Evolutionary conservation across 2,329 filamentous ascomycete genomes (phyloP).

Genomic region (Alternaria sp.): DNA sequence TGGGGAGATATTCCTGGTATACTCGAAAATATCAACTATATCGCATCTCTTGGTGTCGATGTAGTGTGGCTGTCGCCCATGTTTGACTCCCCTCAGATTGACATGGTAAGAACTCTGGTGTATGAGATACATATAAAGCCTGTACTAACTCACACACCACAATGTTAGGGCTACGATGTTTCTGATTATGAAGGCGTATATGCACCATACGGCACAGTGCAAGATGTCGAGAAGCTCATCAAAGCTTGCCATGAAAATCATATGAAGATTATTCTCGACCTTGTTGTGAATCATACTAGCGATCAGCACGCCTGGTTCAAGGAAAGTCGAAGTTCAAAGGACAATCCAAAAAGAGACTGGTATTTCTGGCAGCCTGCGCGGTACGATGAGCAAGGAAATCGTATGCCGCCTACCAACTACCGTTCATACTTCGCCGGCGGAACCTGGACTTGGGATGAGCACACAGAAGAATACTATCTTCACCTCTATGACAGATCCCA

Average conservation of each 20-base stretch:
- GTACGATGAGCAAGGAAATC: conserved; percentile 62
- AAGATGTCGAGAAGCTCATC: conserved; percentile 71
- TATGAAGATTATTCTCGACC: conserved; percentile 77
- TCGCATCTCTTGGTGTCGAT: conserved; percentile 65
- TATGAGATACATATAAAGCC: background rate
- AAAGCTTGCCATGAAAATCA: conserved; percentile 67
- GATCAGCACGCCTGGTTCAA: conserved; percentile 77
- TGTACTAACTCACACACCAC: background rate
- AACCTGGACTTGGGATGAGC: conserved; percentile 57
- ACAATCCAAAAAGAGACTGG: conserved; percentile 74
- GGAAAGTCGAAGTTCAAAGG: conserved; percentile 68
- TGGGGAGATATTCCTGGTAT: conserved; percentile 62
- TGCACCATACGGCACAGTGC: conserved; percentile 70
- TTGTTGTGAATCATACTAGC: conserved; percentile 82
- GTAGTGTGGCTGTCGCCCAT: conserved; percentile 75
- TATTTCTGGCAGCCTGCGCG: conserved; percentile 72
- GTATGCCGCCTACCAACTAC: conserved; percentile 68
- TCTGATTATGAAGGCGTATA: conserved; percentile 73
- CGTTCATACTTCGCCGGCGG: conserved; percentile 52
- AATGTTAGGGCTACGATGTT: conserved; percentile 67
- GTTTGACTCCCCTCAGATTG: conserved; percentile 70
- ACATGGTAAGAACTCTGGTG: conserved; percentile 59
- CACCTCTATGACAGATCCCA: conserved; percentile 58
- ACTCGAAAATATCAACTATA: conserved; percentile 62
- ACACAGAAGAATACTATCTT: conserved; percentile 58